These are phyloP conservation scores for Beta macrorhiza DNA, from an alignment of 179 eudicot genomes.

Conservation along the genomic window DNA sequence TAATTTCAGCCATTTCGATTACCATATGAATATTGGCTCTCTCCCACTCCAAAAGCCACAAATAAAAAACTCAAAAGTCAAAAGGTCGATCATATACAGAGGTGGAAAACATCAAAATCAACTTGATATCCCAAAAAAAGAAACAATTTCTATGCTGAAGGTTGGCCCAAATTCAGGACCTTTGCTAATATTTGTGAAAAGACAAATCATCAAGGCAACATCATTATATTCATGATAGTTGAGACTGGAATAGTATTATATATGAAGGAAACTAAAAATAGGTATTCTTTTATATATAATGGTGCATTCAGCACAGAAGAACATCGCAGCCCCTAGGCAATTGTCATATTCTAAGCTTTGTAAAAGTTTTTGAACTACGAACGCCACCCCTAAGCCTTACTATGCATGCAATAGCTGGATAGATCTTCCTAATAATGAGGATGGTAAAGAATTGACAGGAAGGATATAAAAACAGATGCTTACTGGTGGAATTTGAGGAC, in stretches of 20 bases:
- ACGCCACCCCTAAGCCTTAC: background rate
- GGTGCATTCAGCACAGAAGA: background rate
- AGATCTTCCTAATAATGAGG: background rate
- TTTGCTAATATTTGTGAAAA: background rate
- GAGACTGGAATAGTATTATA: background rate
- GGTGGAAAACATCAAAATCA: background rate
- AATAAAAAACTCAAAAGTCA: background rate
- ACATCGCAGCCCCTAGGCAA: background rate
- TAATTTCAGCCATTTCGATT: background rate
- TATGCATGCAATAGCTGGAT: background rate
- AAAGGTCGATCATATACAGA: background rate
- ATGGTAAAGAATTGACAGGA: background rate
- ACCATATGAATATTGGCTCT: background rate
- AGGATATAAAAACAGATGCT: constrained; percentile 5
- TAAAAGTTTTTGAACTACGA: background rate
- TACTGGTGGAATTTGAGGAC: constrained; percentile 23
- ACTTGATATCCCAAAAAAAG: too few species aligned
- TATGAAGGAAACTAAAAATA: background rate
- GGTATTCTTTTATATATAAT: background rate
- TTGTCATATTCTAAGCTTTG: background rate
- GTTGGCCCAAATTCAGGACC: too few species aligned
- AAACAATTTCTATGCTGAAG: too few species aligned
- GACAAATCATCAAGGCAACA: background rate
- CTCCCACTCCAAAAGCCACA: background rate
- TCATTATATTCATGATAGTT: background rate